These are phyloP conservation scores for Carex parvula DNA, from an alignment of 176 grass and related monocot species.

Conservation along the genomic window DNA sequence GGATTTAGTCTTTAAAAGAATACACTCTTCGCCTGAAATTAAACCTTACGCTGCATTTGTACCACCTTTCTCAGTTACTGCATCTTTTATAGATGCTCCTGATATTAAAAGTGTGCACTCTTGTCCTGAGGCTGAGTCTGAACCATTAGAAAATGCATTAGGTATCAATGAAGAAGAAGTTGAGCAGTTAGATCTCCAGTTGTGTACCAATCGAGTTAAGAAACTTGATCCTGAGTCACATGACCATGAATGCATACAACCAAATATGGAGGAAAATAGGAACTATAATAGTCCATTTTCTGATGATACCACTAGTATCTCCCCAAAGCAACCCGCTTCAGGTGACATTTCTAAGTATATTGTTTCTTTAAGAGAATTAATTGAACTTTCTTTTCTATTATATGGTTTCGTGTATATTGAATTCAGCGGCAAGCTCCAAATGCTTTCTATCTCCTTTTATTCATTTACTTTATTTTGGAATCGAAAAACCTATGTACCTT, in stretches of 20 bases:
- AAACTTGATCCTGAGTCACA: not conserved
- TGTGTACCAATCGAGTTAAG: constrained; percentile 4
- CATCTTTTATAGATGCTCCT: not conserved
- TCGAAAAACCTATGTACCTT: not conserved
- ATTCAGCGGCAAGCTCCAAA: not conserved
- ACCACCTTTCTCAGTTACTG: not conserved
- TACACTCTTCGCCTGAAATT: constrained; percentile 23
- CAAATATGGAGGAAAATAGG: not conserved
- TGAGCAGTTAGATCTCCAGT: constrained; percentile 3
- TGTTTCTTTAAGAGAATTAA: not conserved
- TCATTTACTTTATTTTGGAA: not conserved
- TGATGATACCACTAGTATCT: constrained; percentile 1
- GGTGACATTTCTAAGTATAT: not conserved
- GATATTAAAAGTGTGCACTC: constrained; percentile 11
- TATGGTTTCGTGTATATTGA: not conserved
- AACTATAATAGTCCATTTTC: not conserved
- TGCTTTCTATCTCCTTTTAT: not conserved
- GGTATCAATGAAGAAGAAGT: not conserved
- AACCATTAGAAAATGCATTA: not conserved
- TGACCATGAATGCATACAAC: constrained; percentile 9
- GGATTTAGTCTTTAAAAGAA: constrained; percentile 12
- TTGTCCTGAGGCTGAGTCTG: not conserved
- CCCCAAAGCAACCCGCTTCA: not conserved
- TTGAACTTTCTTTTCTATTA: not conserved
- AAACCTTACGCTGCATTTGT: constrained; percentile 8